Percentiles rank a stretch among this genome's conserved stretches.
Conservation (phyloP, 768 basidiomycete species). For the Xanthoconium stramineum region DNA sequence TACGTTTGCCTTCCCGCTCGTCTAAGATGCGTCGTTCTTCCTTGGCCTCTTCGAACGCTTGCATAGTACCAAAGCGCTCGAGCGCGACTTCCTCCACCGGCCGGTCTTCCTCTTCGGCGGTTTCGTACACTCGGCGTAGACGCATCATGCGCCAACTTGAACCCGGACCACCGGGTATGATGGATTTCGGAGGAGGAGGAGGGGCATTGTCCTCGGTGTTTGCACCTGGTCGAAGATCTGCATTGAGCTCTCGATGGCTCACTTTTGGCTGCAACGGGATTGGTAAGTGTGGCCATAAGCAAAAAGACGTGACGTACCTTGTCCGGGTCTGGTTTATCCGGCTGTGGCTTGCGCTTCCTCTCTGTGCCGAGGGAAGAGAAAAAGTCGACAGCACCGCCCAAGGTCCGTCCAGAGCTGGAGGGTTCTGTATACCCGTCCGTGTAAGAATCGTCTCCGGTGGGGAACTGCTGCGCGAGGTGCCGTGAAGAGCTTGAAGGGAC, state of each 20-base stretch:
- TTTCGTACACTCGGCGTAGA: conserved; percentile 83
- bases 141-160: conserved; percentile 99
- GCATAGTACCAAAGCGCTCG: conserved; percentile 83
- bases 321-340: conserved; percentile 64
- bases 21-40: conserved; percentile 86
- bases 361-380: conserved; percentile 87
- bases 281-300: conserved; percentile 1
- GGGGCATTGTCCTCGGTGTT: conserved; percentile 37
- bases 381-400: conserved; percentile 73
- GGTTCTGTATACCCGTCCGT: conserved; percentile 66
- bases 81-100: conserved; percentile 75
- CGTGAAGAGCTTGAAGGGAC: conserved; percentile 33
- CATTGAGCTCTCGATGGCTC: conserved; percentile 62
- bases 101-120: conserved; percentile 79
- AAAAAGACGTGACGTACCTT: conserved; percentile 44
- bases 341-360: conserved; percentile 60
- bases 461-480: conserved; percentile 28
- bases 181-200: conserved; percentile 43
- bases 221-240: conserved; percentile 47
- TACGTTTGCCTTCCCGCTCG: conserved; percentile 63
- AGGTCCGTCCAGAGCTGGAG: conserved; percentile 42
- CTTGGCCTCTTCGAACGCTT: conserved; percentile 84
- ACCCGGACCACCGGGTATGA: conserved; percentile 84
- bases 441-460: conserved; percentile 45
- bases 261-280: conserved; percentile 47